phyloP scores from a whole-genome alignment of 768 basidiomycete genomes.

The Auricularia heimuer region DNA sequence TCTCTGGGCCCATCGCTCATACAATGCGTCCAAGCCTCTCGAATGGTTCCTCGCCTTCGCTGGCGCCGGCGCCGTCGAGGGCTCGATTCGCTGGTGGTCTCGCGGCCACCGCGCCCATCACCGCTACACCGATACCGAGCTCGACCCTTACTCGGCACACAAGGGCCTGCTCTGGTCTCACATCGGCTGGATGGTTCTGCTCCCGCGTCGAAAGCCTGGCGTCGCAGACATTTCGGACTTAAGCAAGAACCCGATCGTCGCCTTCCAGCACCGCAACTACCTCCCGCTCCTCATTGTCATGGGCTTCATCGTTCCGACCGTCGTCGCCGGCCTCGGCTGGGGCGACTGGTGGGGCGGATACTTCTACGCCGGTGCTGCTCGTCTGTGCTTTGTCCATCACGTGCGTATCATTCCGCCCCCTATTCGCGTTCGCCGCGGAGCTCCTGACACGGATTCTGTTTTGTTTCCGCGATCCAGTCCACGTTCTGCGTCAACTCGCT shows the following conservation, averaged over 20 bases:
- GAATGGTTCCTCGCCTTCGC: slow-evolving; percentile 62
- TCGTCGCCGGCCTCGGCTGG: slow-evolving; percentile 63
- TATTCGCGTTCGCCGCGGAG: slow-evolving; percentile 1
- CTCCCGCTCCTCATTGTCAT: slow-evolving; percentile 50
- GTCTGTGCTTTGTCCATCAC: slow-evolving; percentile 73
- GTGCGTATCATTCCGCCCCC: slow-evolving; percentile 33
- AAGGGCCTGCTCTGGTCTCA: slow-evolving; percentile 74
- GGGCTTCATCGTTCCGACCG: slow-evolving; percentile 60
- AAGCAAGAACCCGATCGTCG: slow-evolving; percentile 51
- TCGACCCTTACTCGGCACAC: slow-evolving; percentile 76
- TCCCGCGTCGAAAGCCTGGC: slow-evolving; percentile 62
- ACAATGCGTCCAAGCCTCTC: slow-evolving; percentile 62
- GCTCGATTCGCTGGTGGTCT: slow-evolving; percentile 84
- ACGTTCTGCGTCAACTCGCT: slow-evolving; percentile 87
- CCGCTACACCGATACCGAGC: slow-evolving; percentile 76
- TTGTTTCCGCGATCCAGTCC: slow-evolving; percentile 34
- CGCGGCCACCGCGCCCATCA: slow-evolving; percentile 77
- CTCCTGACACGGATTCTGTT: neutral
- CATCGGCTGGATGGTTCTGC: slow-evolving; percentile 77
- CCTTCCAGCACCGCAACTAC: slow-evolving; percentile 54
- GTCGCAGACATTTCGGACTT: slow-evolving; percentile 66
- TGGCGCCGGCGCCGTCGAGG: slow-evolving; percentile 76
- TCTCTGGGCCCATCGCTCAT: slow-evolving; percentile 78
- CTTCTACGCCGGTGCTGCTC: slow-evolving; percentile 65
- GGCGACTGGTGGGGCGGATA: slow-evolving; percentile 67